Evolutionary conservation across 495 filamentous ascomycete species (phyloP).

Genomic region (Lasiosphaeria hispida): DNA sequence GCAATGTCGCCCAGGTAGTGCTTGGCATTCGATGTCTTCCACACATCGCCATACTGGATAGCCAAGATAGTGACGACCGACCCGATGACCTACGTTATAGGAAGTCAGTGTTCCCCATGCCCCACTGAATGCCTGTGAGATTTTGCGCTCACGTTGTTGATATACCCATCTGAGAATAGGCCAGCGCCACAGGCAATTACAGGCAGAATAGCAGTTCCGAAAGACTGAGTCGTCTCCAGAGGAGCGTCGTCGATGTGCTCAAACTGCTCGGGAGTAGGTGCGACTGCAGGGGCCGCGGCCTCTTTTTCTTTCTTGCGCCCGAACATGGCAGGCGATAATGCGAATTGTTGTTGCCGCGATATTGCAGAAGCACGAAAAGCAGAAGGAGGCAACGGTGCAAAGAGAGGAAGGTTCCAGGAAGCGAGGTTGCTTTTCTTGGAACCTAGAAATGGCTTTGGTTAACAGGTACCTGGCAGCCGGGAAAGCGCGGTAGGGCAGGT

Average conservation of each 20-base stretch:
- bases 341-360: too few species aligned
- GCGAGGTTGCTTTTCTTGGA: too few species aligned
- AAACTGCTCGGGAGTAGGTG: not conserved
- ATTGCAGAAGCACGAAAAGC: too few species aligned
- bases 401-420: too few species aligned
- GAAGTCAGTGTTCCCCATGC: not conserved
- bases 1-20: conserved; percentile 74
- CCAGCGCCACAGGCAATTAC: conserved; percentile 83
- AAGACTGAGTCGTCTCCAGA: conserved; percentile 7
- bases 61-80: conserved; percentile 70
- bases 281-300: not conserved
- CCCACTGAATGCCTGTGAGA: not conserved
- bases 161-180: conserved; percentile 86
- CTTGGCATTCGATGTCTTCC: conserved; percentile 61
- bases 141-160: conserved; percentile 61
- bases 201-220: conserved; percentile 35
- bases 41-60: conserved; percentile 60
- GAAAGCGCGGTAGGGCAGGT: too few species aligned
- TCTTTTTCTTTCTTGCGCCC: conserved; percentile 13
- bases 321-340: conserved; percentile 5
- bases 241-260: not conserved
- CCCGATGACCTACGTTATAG: conserved; percentile 67
- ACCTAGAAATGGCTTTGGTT: too few species aligned
- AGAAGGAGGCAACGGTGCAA: too few species aligned
- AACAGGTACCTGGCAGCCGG: too few species aligned